phyloP scores from a whole-genome alignment of 2,329 filamentous ascomycete species.

The Cordyceps cateniannulata region DNA sequence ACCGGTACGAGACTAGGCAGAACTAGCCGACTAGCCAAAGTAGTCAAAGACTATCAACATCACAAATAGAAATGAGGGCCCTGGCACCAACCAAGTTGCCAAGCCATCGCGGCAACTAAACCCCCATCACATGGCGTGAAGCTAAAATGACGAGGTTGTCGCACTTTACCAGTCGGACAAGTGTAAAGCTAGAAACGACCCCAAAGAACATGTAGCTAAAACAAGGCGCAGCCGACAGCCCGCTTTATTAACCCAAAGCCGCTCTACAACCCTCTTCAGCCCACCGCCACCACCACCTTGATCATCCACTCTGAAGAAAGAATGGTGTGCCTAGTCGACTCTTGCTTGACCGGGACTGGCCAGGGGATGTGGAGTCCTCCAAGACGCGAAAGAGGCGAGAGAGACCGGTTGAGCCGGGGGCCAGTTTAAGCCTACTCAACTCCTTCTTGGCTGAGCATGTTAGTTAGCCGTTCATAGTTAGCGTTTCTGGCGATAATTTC shows the following conservation, averaged over 20 bases:
- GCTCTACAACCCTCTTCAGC: neutral
- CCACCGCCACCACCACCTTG: neutral
- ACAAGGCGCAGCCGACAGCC: conserved; percentile 10
- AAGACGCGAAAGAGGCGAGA: neutral
- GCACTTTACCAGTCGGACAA: neutral
- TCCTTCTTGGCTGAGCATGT: neutral
- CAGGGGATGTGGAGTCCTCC: neutral
- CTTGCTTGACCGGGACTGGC: neutral
- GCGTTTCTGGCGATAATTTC: conserved; percentile 5
- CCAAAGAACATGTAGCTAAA: conserved; percentile 1
- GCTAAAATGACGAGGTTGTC: conserved; percentile 9
- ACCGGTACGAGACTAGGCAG: conserved; percentile 1
- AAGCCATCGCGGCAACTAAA: too few relatives aligned
- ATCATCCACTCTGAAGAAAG: neutral
- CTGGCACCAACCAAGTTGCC: too few relatives aligned
- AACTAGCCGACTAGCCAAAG: neutral
- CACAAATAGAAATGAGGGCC: neutral
- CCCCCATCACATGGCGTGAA: neutral
- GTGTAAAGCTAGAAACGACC: neutral
- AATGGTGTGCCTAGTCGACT: too few relatives aligned
- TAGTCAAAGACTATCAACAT: neutral
- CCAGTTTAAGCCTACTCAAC: too few relatives aligned
- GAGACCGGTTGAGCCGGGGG: too few relatives aligned
- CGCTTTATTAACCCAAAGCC: neutral
- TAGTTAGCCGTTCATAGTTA: neutral